These are phyloP conservation scores for Dysphania ambrosioides DNA, from an alignment of 148 eudicot species.

Conservation along the genomic window DNA sequence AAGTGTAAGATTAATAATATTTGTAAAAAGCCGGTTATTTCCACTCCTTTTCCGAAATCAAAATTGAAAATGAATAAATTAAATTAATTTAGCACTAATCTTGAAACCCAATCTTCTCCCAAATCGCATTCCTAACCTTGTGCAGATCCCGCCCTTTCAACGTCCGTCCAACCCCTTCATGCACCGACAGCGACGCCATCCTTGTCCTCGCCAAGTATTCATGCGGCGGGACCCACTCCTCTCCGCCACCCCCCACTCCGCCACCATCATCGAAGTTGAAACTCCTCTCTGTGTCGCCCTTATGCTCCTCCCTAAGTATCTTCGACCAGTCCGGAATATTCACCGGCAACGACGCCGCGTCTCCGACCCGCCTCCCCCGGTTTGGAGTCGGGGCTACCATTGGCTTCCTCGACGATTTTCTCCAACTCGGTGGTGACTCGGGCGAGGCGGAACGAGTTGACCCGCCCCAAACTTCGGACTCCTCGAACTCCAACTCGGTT, in stretches of 20 bases:
- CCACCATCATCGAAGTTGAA: slow-evolving; percentile 26
- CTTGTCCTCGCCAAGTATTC: slow-evolving; percentile 61
- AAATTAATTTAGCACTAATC: slow-evolving; percentile 26
- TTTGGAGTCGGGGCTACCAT: not conserved
- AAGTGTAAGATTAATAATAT: not conserved
- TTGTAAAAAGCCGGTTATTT: not conserved
- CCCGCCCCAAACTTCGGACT: slow-evolving; percentile 48
- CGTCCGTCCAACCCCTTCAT: slow-evolving; percentile 68
- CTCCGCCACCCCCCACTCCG: slow-evolving; percentile 30
- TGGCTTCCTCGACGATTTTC: slow-evolving; percentile 11
- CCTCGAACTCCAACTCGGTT: slow-evolving; percentile 37
- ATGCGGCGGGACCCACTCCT: slow-evolving; percentile 63
- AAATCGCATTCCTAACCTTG: slow-evolving; percentile 74
- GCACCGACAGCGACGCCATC: slow-evolving; percentile 58
- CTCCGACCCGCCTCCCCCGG: not conserved
- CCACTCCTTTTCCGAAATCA: not conserved
- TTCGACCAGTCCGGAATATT: slow-evolving; percentile 68
- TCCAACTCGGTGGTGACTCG: slow-evolving; percentile 19
- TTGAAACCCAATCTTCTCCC: slow-evolving; percentile 70
- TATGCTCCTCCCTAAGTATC: slow-evolving; percentile 46
- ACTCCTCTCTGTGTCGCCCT: slow-evolving; percentile 6
- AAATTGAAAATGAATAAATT: not conserved
- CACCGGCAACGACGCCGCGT: slow-evolving; percentile 47
- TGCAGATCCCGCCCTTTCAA: slow-evolving; percentile 76
- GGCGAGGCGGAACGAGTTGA: slow-evolving; percentile 27